A percentile compares a stretch with the other conserved stretches of the same genome.
These are phyloP conservation scores for Mycogone perniciosa DNA, from an alignment of 2,329 filamentous ascomycete species.

Conservation along the genomic window DNA sequence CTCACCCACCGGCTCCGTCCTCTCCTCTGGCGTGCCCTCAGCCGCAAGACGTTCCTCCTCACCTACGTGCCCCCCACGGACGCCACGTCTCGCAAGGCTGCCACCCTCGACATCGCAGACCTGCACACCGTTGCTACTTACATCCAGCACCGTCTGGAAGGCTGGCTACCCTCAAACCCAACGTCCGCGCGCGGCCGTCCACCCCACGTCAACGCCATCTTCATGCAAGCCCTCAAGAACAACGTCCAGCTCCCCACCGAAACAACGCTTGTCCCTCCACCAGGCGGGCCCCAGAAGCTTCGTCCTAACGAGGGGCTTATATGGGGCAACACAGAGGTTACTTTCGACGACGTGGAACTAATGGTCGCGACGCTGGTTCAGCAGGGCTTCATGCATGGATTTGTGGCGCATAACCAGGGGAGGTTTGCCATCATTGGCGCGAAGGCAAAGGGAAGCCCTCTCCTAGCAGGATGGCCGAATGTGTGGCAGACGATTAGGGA, in stretches of 20 bases:
- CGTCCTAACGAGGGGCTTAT: conserved; percentile 53
- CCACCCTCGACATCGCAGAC: conserved; percentile 67
- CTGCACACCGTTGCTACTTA: conserved; percentile 58
- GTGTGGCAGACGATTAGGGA: conserved; percentile 63
- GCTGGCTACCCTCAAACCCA: conserved; percentile 40
- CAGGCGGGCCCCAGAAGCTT: conserved; percentile 40
- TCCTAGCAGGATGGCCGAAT: conserved; percentile 68
- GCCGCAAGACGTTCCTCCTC: conserved; percentile 70
- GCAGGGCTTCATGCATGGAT: conserved; percentile 77
- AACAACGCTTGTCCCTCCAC: conserved; percentile 42
- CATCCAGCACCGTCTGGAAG: conserved; percentile 58
- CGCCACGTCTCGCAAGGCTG: conserved; percentile 54
- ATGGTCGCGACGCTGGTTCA: conserved; percentile 70
- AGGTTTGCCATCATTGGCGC: conserved; percentile 80
- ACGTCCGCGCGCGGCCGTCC: conserved; percentile 29
- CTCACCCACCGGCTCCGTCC: conserved; percentile 72
- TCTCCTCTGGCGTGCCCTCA: conserved; percentile 76
- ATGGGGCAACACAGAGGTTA: conserved; percentile 56
- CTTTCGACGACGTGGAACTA: conserved; percentile 64
- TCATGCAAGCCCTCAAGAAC: conserved; percentile 48
- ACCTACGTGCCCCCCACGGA: conserved; percentile 62
- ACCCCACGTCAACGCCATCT: conserved; percentile 42
- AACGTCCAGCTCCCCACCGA: conserved; percentile 31
- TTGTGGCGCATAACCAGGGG: conserved; percentile 68
- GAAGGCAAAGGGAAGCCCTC: conserved; percentile 55